These are phyloP conservation scores for Debaryomyces udenii DNA, from an alignment of 1,139 yeast genomes.

Conservation along the genomic window DNA sequence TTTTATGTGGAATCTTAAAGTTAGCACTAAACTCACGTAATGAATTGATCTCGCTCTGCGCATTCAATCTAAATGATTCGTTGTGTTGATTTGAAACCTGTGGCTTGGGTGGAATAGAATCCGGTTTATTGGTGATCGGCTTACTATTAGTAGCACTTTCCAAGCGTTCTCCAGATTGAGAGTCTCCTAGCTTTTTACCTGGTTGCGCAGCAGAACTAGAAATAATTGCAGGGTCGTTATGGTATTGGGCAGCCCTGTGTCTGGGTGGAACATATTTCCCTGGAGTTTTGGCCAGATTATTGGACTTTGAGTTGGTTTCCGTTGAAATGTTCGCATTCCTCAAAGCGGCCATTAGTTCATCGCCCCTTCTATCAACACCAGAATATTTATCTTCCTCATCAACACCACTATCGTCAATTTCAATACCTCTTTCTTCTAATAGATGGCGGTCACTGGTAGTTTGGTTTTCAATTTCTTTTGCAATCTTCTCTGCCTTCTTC, in stretches of 20 bases:
- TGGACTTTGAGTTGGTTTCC: conserved; percentile 15
- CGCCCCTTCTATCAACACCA: conserved; percentile 75
- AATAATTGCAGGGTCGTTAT: conserved; percentile 79
- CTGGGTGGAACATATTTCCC: conserved; percentile 65
- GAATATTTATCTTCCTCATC: conserved; percentile 97
- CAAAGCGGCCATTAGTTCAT: conserved; percentile 66
- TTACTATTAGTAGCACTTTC: conserved; percentile 7
- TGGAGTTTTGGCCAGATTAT: conserved; percentile 14
- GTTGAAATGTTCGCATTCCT: conserved; percentile 32
- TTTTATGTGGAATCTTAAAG: conserved; percentile 73
- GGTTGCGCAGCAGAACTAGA: conserved; percentile 46
- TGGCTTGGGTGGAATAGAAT: conserved; percentile 41
- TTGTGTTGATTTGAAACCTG: conserved; percentile 26
- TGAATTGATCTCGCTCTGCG: conserved; percentile 75
- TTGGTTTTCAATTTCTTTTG: conserved; percentile 78
- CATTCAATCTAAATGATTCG: conserved; percentile 52
- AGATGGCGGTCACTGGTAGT: conserved; percentile 73
- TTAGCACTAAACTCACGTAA: conserved; percentile 80
- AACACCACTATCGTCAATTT: conserved; percentile 78
- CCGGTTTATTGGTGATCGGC: conserved; percentile 24
- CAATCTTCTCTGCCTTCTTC: conserved; percentile 74
- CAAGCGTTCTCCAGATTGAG: conserved; percentile 10
- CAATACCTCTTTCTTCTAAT: conserved; percentile 87
- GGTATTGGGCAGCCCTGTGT: conserved; percentile 64
- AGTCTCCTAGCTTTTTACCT: conserved; percentile 4